Conservation (phyloP, 176 grass and related monocot species). For the Zoysia japonica region DNA sequence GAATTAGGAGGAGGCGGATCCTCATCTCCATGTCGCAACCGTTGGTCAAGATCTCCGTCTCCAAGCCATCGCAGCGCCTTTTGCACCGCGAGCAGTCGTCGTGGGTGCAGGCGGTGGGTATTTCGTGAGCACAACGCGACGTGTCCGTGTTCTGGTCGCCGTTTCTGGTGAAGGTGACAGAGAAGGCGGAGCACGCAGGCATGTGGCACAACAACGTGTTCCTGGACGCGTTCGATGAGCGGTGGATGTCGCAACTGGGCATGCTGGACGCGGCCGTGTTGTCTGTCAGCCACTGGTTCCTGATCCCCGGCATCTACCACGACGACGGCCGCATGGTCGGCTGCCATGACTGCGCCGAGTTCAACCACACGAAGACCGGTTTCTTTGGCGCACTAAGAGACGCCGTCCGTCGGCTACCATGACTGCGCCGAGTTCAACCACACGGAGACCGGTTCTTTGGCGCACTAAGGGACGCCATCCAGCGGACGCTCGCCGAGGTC, state of each 20-base stretch:
- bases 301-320: constrained; percentile 70
- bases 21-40: constrained; percentile 48
- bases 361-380: constrained; percentile 79
- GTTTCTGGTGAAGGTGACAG: constrained; percentile 57
- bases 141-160: constrained; percentile 85
- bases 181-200: constrained; percentile 64
- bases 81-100: constrained; percentile 38
- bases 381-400: constrained; percentile 72
- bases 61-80: constrained; percentile 45
- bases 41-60: constrained; percentile 54
- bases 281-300: constrained; percentile 62
- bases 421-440: constrained; percentile 64
- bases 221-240: constrained; percentile 67
- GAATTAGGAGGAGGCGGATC: constrained; percentile 55
- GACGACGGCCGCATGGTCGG: constrained; percentile 59
- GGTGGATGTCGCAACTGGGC: constrained; percentile 58
- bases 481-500: constrained; percentile 55
- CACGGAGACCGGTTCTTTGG: constrained; percentile 89
- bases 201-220: constrained; percentile 70
- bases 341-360: constrained; percentile 72
- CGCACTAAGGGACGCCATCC: constrained; percentile 54
- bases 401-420: constrained; percentile 73
- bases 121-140: constrained; percentile 65
- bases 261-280: constrained; percentile 51
- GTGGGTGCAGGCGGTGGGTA: constrained; percentile 62